Percentiles rank a stretch among this genome's conserved stretches.
These are phyloP conservation scores for Chalciporus chontae DNA, from an alignment of 768 basidiomycete genomes.

Conservation along the genomic window DNA sequence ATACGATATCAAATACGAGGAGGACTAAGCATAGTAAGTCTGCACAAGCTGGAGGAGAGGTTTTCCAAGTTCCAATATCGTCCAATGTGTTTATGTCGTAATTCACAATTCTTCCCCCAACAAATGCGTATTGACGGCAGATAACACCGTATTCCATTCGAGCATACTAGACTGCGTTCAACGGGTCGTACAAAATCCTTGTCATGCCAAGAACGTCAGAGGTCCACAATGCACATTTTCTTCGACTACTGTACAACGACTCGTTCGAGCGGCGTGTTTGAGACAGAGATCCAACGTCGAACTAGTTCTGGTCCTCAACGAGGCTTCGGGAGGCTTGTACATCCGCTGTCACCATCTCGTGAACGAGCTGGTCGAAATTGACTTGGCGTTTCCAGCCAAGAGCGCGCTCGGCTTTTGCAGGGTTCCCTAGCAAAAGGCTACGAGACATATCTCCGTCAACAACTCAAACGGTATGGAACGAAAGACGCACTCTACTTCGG, in stretches of 20 bases:
- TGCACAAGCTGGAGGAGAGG: too few relatives aligned
- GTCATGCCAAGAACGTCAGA: neutral
- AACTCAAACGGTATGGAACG: neutral
- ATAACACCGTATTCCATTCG: too few relatives aligned
- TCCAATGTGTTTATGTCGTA: too few relatives aligned
- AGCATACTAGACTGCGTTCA: neutral
- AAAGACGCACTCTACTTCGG: slow-evolving; percentile 83
- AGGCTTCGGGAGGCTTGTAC: slow-evolving; percentile 68
- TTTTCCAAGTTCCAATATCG: too few relatives aligned
- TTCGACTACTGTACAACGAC: slow-evolving; percentile 1
- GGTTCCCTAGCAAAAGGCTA: slow-evolving; percentile 83
- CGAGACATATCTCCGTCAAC: neutral
- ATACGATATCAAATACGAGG: too few relatives aligned
- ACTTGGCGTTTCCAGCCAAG: slow-evolving; percentile 92
- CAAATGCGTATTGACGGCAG: too few relatives aligned
- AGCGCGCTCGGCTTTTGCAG: slow-evolving; percentile 81
- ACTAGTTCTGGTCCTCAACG: slow-evolving; percentile 79
- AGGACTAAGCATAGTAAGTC: too few relatives aligned
- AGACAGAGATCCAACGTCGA: neutral
- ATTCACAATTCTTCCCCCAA: too few relatives aligned
- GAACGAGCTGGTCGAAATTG: slow-evolving; percentile 78
- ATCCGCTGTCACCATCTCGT: slow-evolving; percentile 89
- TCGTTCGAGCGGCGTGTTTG: neutral
- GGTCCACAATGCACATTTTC: neutral
- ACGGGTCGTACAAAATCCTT: slow-evolving; percentile 2